Evolutionary conservation across 2,329 filamentous ascomycete species (phyloP).

Genomic region (Trichoderma arundinaceum): DNA sequence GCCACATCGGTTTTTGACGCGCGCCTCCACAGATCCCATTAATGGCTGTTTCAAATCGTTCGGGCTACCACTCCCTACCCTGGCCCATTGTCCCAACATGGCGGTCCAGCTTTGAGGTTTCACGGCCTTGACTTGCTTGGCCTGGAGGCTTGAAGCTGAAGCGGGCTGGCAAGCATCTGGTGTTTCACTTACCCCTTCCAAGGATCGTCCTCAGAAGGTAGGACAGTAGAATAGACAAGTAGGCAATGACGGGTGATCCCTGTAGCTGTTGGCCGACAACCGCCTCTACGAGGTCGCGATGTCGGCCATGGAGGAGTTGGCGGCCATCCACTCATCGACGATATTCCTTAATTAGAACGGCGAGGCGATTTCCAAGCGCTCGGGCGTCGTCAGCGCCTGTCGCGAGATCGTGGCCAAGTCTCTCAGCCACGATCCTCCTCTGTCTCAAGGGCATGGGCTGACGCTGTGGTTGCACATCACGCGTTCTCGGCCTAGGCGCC

Average conservation of each 20-base stretch:
- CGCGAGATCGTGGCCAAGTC: background rate
- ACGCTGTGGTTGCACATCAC: background rate
- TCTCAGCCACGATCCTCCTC: background rate
- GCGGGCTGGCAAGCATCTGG: background rate
- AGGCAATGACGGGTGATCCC: background rate
- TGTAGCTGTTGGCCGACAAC: background rate
- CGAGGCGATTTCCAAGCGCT: background rate
- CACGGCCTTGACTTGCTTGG: background rate
- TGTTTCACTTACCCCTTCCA: constrained; percentile 19
- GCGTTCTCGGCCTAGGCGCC: background rate
- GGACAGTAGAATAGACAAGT: background rate
- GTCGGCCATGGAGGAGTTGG: constrained; percentile 5
- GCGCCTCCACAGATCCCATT: constrained; percentile 23
- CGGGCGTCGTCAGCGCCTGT: background rate
- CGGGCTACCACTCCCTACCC: background rate
- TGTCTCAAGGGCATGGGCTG: background rate
- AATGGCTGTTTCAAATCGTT: constrained; percentile 18
- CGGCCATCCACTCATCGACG: background rate
- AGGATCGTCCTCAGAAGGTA: no score
- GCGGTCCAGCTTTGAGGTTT: constrained; percentile 14
- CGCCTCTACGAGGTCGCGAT: background rate
- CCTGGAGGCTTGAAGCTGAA: background rate
- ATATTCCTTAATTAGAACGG: background rate
- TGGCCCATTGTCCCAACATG: constrained; percentile 1
- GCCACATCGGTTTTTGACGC: constrained; percentile 12